Base-by-base conservation (phyloP, 257 asterid genomes). In the Nicotiana tabacum region DNA sequence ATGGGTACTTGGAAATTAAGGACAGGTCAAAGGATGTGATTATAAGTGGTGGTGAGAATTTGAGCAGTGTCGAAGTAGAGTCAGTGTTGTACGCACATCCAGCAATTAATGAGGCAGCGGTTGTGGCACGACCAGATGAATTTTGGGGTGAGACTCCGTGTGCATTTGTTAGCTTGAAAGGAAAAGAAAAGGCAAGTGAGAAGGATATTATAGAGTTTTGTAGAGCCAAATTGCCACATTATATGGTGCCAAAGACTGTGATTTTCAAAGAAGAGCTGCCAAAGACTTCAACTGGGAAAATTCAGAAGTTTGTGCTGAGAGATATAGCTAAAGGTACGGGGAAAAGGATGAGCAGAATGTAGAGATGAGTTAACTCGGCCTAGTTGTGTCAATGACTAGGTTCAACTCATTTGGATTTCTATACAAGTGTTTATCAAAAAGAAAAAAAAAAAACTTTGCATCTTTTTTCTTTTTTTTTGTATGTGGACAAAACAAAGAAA, bases 111-210 rank as follows among this genome's bases (percentile, higher is more conserved):
- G 98, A 93, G 89, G 98, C 93, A 60, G 98, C 98, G 24, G 98
- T 93, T 78, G 98, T 92, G 88, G 97, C 95, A 29, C 68, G 92
- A 74, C 97, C 98, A 2, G 98, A 93, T 55, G 91, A 89, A 11
- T 92, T 87, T 64, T 93, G 98, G 98, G 95, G 98, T 0, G 98
- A 93, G 37, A 92, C 95, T 30, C 98, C 98, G 32, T 93, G 98
- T 76, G 98, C 97, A 13, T 93, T 93, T 53, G 78, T 92, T 82
- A 93, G 98, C 79, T 72, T 93, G 88, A 92, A 90, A 83, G 86
- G 79, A 24, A 83, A 66, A 55, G 84, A 89, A 11, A 90, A 83
- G 83, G 86, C 88, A 10, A 80, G 85, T 58, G 97, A 91, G 88
- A 85, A 87, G 68, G 97, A 90, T 24, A 77, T 93, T 46, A 78